A percentile compares a stretch with the other conserved stretches of the same genome.
Evolutionary conservation across 108 stramenopile genomes (phyloP).

Genomic region (Conticribra guillardii): DNA sequence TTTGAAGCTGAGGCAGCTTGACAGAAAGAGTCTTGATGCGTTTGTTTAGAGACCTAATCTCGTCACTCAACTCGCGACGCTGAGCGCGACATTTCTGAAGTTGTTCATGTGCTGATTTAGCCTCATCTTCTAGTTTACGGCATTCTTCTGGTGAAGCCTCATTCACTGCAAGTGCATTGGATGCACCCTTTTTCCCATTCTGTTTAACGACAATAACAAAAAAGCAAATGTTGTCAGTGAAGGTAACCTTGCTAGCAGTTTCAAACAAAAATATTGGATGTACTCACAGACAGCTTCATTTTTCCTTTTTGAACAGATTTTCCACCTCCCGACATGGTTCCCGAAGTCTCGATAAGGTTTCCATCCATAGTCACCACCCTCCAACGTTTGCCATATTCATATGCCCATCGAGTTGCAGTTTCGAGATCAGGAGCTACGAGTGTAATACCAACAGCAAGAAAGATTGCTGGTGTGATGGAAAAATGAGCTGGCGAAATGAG

Average conservation of each 20-base stretch:
- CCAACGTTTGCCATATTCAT: slow-evolving; percentile 89
- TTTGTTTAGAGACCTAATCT: slow-evolving; percentile 68
- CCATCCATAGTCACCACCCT: slow-evolving; percentile 95
- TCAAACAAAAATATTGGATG: not conserved
- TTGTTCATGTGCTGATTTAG: slow-evolving; percentile 48
- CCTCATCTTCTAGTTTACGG: slow-evolving; percentile 63
- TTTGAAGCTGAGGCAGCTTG: slow-evolving; percentile 76
- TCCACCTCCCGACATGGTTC: slow-evolving; percentile 99
- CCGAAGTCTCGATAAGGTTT: slow-evolving; percentile 95
- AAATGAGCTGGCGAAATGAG: slow-evolving; percentile 74
- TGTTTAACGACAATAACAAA: slow-evolving; percentile 19
- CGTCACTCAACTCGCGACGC: slow-evolving; percentile 66
- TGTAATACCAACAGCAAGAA: slow-evolving; percentile 93
- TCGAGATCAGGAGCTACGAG: slow-evolving; percentile 97
- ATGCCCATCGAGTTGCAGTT: slow-evolving; percentile 92
- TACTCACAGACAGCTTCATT: slow-evolving; percentile 84
- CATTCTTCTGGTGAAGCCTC: slow-evolving; percentile 55
- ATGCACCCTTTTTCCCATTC: slow-evolving; percentile 58
- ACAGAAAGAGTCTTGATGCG: slow-evolving; percentile 69
- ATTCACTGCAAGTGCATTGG: slow-evolving; percentile 17
- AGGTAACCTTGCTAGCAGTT: not conserved
- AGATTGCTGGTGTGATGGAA: slow-evolving; percentile 90
- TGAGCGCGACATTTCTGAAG: slow-evolving; percentile 63
- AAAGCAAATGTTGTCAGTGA: slow-evolving; percentile 14
- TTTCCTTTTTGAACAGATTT: slow-evolving; percentile 78